Conservation (phyloP, 2,329 filamentous ascomycete genomes). For the Alternaria arbusti region DNA sequence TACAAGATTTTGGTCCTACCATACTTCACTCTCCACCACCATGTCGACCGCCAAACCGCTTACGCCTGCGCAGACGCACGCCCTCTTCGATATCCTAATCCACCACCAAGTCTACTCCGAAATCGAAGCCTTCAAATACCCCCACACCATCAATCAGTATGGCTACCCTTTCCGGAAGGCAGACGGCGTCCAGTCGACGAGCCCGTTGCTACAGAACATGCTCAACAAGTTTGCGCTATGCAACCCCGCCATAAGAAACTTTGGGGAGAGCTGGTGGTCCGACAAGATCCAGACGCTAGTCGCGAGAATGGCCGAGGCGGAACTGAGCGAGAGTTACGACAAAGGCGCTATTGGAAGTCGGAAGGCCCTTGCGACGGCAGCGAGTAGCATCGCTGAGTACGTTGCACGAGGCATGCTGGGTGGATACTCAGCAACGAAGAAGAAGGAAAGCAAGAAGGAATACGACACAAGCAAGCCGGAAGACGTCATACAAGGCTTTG, state of each 20-base stretch:
- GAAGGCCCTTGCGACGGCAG: constrained; percentile 76
- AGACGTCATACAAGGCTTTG: constrained; percentile 69
- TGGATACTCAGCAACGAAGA: constrained; percentile 58
- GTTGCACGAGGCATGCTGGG: constrained; percentile 70
- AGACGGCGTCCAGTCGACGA: constrained; percentile 56
- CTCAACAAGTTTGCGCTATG: constrained; percentile 69
- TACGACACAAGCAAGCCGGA: constrained; percentile 67
- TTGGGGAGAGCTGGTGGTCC: constrained; percentile 57
- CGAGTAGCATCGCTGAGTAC: constrained; percentile 73
- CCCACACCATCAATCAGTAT: constrained; percentile 69
- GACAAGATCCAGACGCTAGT: constrained; percentile 51
- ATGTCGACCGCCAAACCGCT: constrained; percentile 39
- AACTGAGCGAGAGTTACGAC: constrained; percentile 82
- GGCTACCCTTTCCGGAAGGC: constrained; percentile 70
- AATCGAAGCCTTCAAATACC: constrained; percentile 73
- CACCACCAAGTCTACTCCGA: constrained; percentile 66
- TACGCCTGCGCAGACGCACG: constrained; percentile 55
- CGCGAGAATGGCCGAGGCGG: constrained; percentile 64
- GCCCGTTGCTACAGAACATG: constrained; percentile 72
- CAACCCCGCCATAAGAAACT: constrained; percentile 69
- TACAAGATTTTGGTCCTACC: not conserved
- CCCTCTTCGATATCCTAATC: constrained; percentile 62
- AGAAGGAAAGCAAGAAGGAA: constrained; percentile 40
- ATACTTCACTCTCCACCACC: constrained; percentile 3
- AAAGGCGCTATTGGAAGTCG: constrained; percentile 76